Base-by-base conservation (phyloP, 441 rosid genomes). In the Bruguiera hainesii region DNA sequence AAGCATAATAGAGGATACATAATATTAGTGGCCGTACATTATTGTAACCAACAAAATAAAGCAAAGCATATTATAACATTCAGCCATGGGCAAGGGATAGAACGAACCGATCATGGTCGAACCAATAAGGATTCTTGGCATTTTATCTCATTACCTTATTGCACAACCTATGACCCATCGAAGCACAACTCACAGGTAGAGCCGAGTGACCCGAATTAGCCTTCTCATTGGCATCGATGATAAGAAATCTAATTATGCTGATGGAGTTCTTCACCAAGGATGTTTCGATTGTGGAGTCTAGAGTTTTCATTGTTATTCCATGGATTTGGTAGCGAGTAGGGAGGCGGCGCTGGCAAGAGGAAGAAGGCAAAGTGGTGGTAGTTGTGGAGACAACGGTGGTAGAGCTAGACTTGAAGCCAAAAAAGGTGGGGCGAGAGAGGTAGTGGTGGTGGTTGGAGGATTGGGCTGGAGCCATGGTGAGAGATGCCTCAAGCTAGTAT, bases 151-250 rank as follows among this genome's bases (percentile, higher is more conserved):
- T 93, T 16, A 90, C 76, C 77, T 96, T 98, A 67, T 96, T 98
- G 75, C 89, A 96, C 69, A 96, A 71, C 18, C 90, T 78, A 79
- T 96, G 97, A 31, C 97, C 97, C 87, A 93, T 76, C 23, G 99
- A 98, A 50, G 99, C 98, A 78, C 98, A 96, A 0, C 99, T 98
- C 99, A 96, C 93, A 53, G 99, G 99, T 66, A 96, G 80, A 16
- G 98, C 97, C 13, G 99, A 98, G 73, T 96, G 99, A 5, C 99
- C 99, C 9, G 97, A 96, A 61, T 96, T 96, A 3, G 98, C 99
- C 83, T 90, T 96, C 85, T 96, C 97, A 16, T 93, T 98, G 4
- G 99, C 97, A 69, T 96, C 98, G 50, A 96, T 75, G 0, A 97
- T 88, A 57, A 96, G 74, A 79, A 96, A 96, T 76, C 99, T 75